Percentiles rank a stretch among this genome's conserved stretches.
phyloP scores from a whole-genome alignment of 148 eudicot species.

The Vaccinium darrowii region DNA sequence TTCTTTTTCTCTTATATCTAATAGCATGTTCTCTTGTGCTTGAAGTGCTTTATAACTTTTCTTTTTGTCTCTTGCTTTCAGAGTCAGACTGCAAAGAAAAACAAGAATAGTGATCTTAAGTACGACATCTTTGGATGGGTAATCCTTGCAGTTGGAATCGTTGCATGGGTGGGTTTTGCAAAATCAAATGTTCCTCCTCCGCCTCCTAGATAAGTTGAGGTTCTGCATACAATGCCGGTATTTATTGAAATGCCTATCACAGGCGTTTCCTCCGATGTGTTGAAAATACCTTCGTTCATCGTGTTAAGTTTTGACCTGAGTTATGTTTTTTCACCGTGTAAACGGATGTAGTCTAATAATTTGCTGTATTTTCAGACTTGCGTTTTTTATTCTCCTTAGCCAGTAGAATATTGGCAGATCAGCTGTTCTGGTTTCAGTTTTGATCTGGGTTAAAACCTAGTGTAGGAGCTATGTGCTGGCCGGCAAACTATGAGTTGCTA shows the following conservation, averaged over 20 bases:
- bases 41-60: background rate
- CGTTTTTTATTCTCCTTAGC: background rate
- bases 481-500: background rate
- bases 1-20: background rate
- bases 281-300: background rate
- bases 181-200: constrained; percentile 72
- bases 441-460: background rate
- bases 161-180: constrained; percentile 76
- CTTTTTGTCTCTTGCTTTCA: constrained; percentile 15
- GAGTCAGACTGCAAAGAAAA: constrained; percentile 41
- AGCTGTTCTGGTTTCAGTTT: background rate
- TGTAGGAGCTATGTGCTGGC: background rate
- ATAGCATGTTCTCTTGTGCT: background rate
- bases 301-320: constrained; percentile 6
- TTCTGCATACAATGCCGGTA: background rate
- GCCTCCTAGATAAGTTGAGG: constrained; percentile 50
- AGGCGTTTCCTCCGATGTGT: background rate
- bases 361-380: background rate
- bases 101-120: constrained; percentile 50
- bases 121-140: constrained; percentile 60
- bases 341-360: background rate
- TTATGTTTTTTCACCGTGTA: background rate
- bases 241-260: background rate
- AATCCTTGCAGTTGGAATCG: constrained; percentile 74
- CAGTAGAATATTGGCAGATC: background rate